Conservation (phyloP, 495 filamentous ascomycete species). For the Penicillium nucicola region DNA sequence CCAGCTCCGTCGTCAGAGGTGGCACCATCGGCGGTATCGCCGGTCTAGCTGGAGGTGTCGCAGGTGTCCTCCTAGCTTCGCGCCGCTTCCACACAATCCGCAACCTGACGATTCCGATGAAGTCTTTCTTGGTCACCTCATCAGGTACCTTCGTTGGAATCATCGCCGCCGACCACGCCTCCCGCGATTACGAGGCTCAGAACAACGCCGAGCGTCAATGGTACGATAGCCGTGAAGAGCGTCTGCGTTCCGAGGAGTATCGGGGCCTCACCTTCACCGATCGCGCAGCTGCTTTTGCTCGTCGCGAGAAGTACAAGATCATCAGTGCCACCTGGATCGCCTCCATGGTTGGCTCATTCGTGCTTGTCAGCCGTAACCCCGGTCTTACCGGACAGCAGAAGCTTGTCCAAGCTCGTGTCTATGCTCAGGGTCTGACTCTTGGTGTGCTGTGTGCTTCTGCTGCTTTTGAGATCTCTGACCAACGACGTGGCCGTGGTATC, state of each 20-base stretch:
- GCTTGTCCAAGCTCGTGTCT: conserved; percentile 94
- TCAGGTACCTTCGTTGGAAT: conserved; percentile 81
- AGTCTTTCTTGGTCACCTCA: conserved; percentile 84
- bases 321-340: conserved; percentile 81
- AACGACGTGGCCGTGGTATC: conserved; percentile 64
- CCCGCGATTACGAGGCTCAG: conserved; percentile 66
- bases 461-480: conserved; percentile 85
- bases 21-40: conserved; percentile 65
- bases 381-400: conserved; percentile 80
- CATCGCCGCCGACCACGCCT: conserved; percentile 77
- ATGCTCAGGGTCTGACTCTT: conserved; percentile 93
- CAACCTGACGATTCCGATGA: conserved; percentile 79
- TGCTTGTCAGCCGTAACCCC: conserved; percentile 72
- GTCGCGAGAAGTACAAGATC: conserved; percentile 85
- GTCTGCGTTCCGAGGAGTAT: conserved; percentile 43
- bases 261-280: conserved; percentile 54
- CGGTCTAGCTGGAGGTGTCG: conserved; percentile 62
- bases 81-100: conserved; percentile 70
- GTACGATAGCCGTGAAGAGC: conserved; percentile 64
- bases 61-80: conserved; percentile 59
- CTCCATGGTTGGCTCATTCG: conserved; percentile 73
- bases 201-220: conserved; percentile 59
- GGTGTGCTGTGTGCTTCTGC: conserved; percentile 85
- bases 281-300: conserved; percentile 56
- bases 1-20: conserved; percentile 70